phyloP scores from a whole-genome alignment of 495 filamentous ascomycete species.

The Penicillium daleae region DNA sequence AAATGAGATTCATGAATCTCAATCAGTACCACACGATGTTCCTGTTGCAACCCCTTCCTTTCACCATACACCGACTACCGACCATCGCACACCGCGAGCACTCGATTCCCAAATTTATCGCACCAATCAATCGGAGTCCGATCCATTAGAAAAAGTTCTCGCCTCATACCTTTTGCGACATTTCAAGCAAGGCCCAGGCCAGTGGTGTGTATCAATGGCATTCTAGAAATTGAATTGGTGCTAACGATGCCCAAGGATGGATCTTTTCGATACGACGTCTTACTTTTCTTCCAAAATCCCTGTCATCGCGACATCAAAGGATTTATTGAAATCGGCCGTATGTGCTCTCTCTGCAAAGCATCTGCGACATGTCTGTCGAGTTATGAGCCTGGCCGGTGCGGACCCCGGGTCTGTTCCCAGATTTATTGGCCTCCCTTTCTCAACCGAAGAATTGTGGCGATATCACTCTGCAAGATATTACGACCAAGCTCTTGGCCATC shows the following conservation, averaged over 20 bases:
- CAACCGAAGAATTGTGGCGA: slow-evolving; percentile 24
- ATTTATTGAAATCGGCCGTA: neutral
- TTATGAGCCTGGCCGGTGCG: neutral
- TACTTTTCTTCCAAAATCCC: neutral
- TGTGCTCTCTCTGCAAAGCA: slow-evolving; percentile 2
- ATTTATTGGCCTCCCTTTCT: slow-evolving; percentile 1
- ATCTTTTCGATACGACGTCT: slow-evolving; percentile 1
- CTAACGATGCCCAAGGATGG: neutral
- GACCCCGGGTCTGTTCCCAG: slow-evolving; percentile 4
- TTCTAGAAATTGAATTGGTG: neutral
- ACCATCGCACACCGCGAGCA: neutral
- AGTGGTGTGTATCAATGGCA: neutral
- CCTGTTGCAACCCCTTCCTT: neutral
- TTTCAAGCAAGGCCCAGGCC: neutral
- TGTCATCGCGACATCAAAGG: neutral
- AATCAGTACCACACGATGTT: neutral
- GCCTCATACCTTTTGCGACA: neutral
- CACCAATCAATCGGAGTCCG: neutral
- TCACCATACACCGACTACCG: neutral
- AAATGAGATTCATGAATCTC: neutral
- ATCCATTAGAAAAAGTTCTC: neutral
- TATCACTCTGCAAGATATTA: slow-evolving; percentile 27
- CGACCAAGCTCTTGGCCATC: slow-evolving; percentile 23
- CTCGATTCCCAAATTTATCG: neutral
- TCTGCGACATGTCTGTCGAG: slow-evolving; percentile 1